These are phyloP conservation scores for Eremothecium cymbalariae DNA, from an alignment of 1,139 yeast species.

Conservation along the genomic window DNA sequence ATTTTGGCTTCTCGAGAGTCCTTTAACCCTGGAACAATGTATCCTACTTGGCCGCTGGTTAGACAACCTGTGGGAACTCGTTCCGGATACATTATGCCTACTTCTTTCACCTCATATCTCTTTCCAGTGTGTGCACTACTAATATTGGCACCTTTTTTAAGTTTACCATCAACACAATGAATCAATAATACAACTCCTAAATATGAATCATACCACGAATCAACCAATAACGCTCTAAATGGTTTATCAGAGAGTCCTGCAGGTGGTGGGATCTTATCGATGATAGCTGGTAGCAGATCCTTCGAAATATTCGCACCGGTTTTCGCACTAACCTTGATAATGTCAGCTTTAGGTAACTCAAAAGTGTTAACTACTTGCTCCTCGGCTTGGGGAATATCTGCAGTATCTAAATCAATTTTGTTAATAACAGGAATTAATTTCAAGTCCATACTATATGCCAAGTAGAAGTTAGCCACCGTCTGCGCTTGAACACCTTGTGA, in stretches of 20 bases:
- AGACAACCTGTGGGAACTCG: constrained; percentile 53
- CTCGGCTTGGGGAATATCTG: constrained; percentile 72
- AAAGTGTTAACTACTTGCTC: constrained; percentile 80
- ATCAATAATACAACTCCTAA: constrained; percentile 88
- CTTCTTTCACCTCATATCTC: constrained; percentile 80
- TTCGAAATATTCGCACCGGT: constrained; percentile 71
- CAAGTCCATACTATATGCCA: constrained; percentile 80
- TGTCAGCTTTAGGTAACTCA: constrained; percentile 66
- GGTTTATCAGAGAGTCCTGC: constrained; percentile 48
- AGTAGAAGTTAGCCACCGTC: constrained; percentile 88
- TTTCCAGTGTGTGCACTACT: constrained; percentile 69
- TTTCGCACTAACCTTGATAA: constrained; percentile 85
- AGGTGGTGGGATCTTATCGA: constrained; percentile 72
- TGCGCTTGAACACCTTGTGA: constrained; percentile 97
- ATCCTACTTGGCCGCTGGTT: constrained; percentile 90
- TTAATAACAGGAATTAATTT: constrained; percentile 82
- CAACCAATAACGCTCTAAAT: constrained; percentile 73
- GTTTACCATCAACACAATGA: constrained; percentile 72
- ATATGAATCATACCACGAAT: constrained; percentile 94
- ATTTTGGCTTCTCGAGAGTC: constrained; percentile 77
- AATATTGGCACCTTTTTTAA: constrained; percentile 67
- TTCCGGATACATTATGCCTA: constrained; percentile 94
- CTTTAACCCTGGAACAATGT: constrained; percentile 88
- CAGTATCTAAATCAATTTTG: constrained; percentile 77
- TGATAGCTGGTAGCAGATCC: constrained; percentile 65